A percentile compares a stretch with the other conserved stretches of the same genome.
Evolutionary conservation across 192 early-diverging fungal species (phyloP).

Genomic region (Backusella circina): DNA sequence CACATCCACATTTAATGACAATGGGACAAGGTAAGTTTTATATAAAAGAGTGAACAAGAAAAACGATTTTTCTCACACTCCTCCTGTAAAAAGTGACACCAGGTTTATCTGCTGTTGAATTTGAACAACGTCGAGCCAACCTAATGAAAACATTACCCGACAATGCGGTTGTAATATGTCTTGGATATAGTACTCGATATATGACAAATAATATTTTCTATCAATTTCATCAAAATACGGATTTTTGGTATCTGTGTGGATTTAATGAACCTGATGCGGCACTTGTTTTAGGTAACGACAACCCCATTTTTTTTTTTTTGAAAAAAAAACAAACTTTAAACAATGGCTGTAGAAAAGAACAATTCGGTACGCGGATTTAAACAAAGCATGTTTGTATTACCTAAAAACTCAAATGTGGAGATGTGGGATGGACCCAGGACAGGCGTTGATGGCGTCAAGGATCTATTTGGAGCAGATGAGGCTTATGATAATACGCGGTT

Average conservation of each 20-base stretch:
- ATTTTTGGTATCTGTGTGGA: conserved; percentile 83
- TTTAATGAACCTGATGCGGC: conserved; percentile 92
- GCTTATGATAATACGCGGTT: conserved; percentile 31
- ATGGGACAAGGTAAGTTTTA: conserved; percentile 56
- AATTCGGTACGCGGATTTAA: conserved; percentile 60
- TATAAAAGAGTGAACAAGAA: not conserved
- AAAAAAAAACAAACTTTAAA: not conserved
- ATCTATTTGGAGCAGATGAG: conserved; percentile 81
- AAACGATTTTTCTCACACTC: not conserved
- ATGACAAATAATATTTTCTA: conserved; percentile 93
- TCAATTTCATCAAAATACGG: conserved; percentile 89
- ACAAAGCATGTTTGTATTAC: conserved; percentile 85
- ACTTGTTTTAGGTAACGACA: conserved; percentile 57
- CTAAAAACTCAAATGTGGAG: conserved; percentile 70
- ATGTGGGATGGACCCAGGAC: conserved; percentile 92
- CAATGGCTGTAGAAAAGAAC: conserved; percentile 38
- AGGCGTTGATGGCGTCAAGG: conserved; percentile 73
- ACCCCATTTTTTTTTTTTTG: not conserved
- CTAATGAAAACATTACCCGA: conserved; percentile 68
- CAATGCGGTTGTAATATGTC: conserved; percentile 63
- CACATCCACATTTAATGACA: conserved; percentile 81
- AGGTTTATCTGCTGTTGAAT: conserved; percentile 75
- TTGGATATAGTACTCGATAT: conserved; percentile 78
- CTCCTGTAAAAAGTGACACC: conserved; percentile 63
- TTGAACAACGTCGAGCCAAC: conserved; percentile 66